A percentile compares a stretch with the other conserved stretches of the same genome.
Evolutionary conservation across 139 green algal species (phyloP).

Genomic region (Coccomyxa sp.): DNA sequence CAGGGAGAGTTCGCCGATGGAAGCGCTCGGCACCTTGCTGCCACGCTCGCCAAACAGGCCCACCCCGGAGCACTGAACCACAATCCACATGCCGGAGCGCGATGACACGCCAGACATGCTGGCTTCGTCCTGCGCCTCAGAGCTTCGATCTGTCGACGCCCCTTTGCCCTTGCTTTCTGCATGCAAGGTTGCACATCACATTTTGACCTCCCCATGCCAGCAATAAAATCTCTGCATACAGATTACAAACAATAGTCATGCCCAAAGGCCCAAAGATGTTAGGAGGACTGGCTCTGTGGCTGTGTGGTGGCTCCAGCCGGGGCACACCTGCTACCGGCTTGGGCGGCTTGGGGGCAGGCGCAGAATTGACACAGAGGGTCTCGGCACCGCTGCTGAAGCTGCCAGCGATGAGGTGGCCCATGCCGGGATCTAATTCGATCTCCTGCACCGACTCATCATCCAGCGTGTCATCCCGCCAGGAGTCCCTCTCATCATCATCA

Average conservation of each 20-base stretch:
- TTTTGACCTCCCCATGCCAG: too few relatives aligned
- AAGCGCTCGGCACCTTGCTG: slow-evolving; percentile 72
- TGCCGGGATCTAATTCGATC: background rate
- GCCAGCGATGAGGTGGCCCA: background rate
- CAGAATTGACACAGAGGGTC: background rate
- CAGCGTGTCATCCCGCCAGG: too few relatives aligned
- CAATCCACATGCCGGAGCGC: slow-evolving; percentile 48
- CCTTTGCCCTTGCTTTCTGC: background rate
- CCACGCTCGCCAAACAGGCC: slow-evolving; percentile 70
- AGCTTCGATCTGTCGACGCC: slow-evolving; percentile 12
- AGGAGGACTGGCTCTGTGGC: too few relatives aligned
- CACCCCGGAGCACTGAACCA: slow-evolving; percentile 39
- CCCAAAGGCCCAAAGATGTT: too few relatives aligned
- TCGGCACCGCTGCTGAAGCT: background rate
- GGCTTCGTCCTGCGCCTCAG: slow-evolving; percentile 23
- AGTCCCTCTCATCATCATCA: slow-evolving; percentile 2
- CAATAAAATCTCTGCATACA: too few relatives aligned
- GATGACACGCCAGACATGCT: background rate
- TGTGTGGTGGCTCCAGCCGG: too few relatives aligned
- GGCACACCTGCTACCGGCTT: background rate
- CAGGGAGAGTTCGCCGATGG: slow-evolving; percentile 56
- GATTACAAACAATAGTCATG: too few relatives aligned
- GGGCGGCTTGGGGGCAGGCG: background rate
- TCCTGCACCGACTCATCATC: background rate
- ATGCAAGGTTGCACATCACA: background rate